Base-by-base conservation (phyloP, 2,329 filamentous ascomycete species). In the Elsinoe batatas region DNA sequence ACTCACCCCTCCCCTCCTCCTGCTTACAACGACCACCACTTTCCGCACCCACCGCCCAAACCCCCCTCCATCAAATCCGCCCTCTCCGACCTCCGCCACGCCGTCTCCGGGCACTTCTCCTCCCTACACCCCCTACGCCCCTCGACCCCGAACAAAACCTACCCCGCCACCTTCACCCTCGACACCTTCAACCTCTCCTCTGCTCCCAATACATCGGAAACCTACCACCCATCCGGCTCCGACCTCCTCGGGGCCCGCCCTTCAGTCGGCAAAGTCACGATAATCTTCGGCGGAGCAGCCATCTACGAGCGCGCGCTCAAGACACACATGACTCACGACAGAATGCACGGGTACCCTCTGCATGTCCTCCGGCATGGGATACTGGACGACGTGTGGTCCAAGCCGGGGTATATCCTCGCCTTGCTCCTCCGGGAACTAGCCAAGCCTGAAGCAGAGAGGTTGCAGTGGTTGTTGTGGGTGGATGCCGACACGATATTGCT, bases 401-500 rank as follows among this genome's bases (percentile, higher is more conserved):
- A 76, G 54, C 68, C 68, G 2, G 74, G 71, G 1, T 74, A 74
- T 58, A 69, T 76, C 32, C 63, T 74, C 8, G 65, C 67, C 10
- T 60, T 74, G 5, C 61, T 74, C 8, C 63, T 73, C 53, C 61
- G 64, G 2, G 69, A 71, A 59, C 64, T 72, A 57, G 56, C 66
- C 7, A 71, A 72, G 58, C 69, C 71, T 0, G 64, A 66, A 11
- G 64, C 61, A 18, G 65, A 72, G 53, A 63, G 71, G 5, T 61
- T 74, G 11, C 68, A 74, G 53, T 74, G 72, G 71, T 62, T 74
- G 5, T 64, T 73, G 59, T 74, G 72, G 71, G 67, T 70, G 1
- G 72, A 74, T 53, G 69, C 69, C n/a, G 72, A 74, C 57, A 73
- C 70, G 1, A 64, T 74, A 5, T 66, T 74, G n/a, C 62, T 74